phyloP scores from a whole-genome alignment of 345 rosid genomes.

The Pseudoturritis turrita region DNA sequence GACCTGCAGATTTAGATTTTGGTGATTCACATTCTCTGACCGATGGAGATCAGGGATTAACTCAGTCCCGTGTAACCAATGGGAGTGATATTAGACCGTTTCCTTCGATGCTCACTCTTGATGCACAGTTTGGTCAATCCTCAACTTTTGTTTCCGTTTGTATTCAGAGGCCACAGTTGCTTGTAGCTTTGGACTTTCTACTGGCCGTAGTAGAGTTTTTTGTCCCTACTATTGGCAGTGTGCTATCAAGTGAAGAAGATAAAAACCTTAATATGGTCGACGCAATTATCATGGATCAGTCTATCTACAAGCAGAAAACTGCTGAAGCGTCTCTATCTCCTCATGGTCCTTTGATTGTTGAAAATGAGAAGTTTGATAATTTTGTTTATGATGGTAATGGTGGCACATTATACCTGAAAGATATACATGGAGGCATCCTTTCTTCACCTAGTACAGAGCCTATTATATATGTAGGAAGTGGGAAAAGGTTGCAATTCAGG shows the following conservation, averaged over 20 bases:
- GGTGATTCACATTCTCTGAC: constrained; percentile 26
- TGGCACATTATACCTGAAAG: constrained; percentile 68
- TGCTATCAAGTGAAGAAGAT: constrained; percentile 67
- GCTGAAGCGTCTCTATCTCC: constrained; percentile 73
- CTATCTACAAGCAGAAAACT: constrained; percentile 57
- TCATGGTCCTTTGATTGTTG: constrained; percentile 73
- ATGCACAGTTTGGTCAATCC: constrained; percentile 68
- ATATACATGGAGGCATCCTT: constrained; percentile 58
- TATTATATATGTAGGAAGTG: constrained; percentile 70
- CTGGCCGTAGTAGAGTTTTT: constrained; percentile 90
- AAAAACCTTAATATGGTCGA: constrained; percentile 46
- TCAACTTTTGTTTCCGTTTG: constrained; percentile 57
- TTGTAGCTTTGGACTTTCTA: constrained; percentile 95
- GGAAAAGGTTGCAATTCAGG: constrained; percentile 73
- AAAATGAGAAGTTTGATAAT: constrained; percentile 66
- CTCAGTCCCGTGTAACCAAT: constrained; percentile 32
- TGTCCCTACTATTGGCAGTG: constrained; percentile 68
- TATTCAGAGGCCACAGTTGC: constrained; percentile 91
- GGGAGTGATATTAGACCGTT: constrained; percentile 42
- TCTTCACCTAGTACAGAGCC: constrained; percentile 67
- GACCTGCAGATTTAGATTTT: constrained; percentile 49
- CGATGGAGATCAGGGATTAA: constrained; percentile 26
- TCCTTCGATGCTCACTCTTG: constrained; percentile 92
- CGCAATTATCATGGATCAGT: constrained; percentile 59
- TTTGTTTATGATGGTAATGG: constrained; percentile 91